Percentiles rank a stretch among this genome's conserved stretches.
Conservation (phyloP, 2,329 filamentous ascomycete genomes). For the Xylariaceae sp. region DNA sequence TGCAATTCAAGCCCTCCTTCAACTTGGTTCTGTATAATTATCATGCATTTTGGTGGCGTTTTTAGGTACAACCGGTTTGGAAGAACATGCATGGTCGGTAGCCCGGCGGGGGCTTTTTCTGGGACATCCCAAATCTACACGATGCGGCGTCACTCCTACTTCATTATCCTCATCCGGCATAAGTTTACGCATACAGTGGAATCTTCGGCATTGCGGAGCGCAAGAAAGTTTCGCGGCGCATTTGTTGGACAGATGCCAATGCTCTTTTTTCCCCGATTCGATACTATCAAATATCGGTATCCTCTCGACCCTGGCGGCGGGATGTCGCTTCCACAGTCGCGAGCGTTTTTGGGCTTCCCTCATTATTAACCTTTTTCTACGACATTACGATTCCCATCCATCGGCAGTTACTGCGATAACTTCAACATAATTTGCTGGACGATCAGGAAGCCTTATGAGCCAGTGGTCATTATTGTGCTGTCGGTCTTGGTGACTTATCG, state of each 20-base stretch:
- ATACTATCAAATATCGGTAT: constrained; percentile 19
- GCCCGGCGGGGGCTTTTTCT: constrained; percentile 24
- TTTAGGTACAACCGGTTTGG: constrained; percentile 22
- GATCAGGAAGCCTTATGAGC: constrained; percentile 22
- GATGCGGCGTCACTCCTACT: constrained; percentile 26
- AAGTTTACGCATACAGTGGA: constrained; percentile 21
- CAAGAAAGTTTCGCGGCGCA: constrained; percentile 13
- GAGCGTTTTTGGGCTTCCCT: constrained; percentile 21
- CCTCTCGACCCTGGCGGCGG: constrained; percentile 22
- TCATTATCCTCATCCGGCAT: constrained; percentile 22
- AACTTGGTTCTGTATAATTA: constrained; percentile 72
- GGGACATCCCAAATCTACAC: constrained; percentile 21
- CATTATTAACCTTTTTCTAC: constrained; percentile 16
- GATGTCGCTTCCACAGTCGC: constrained; percentile 18
- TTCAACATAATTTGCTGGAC: constrained; percentile 15
- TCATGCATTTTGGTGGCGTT: constrained; percentile 51
- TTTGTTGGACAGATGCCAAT: constrained; percentile 14
- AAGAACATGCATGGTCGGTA: constrained; percentile 23
- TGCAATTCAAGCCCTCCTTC: constrained; percentile 73
- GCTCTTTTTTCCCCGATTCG: neutral
- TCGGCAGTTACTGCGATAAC: constrained; percentile 15
- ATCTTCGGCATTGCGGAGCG: constrained; percentile 21
- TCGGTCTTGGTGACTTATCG: constrained; percentile 20
- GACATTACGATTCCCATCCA: constrained; percentile 23
- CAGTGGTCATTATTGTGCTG: constrained; percentile 23